Evolutionary conservation across 768 basidiomycete genomes (phyloP).

Genomic region (Termitomyces bulborhizus): DNA sequence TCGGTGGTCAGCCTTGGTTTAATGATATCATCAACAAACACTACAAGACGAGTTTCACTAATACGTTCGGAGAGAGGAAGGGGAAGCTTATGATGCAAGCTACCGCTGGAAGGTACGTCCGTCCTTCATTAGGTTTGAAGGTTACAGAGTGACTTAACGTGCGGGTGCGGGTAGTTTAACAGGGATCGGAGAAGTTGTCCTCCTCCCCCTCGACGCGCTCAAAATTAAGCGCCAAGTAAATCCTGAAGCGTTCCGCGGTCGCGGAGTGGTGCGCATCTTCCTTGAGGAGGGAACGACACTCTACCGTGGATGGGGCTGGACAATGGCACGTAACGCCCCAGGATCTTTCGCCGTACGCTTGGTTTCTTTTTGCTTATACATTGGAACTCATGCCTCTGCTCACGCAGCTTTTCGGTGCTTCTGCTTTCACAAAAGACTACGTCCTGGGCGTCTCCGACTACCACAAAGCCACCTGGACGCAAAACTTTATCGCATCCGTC

Average conservation of each 20-base stretch:
- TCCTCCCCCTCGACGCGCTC: conserved; percentile 93
- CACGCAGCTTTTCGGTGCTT: conserved; percentile 91
- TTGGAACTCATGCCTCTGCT: background rate
- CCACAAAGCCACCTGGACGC: conserved; percentile 90
- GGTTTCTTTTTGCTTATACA: background rate
- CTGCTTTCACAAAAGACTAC: conserved; percentile 92
- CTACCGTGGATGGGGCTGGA: conserved; percentile 99
- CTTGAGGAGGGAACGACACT: conserved; percentile 87
- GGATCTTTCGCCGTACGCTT: conserved; percentile 84
- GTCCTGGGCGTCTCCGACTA: conserved; percentile 85
- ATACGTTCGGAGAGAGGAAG: conserved; percentile 86
- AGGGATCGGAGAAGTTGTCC: conserved; percentile 94
- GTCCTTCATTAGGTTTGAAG: background rate
- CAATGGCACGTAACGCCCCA: conserved; percentile 95
- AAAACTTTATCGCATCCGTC: conserved; percentile 96
- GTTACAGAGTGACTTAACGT: background rate
- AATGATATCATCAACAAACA: conserved; percentile 83
- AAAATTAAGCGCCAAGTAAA: conserved; percentile 99
- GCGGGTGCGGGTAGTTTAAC: conserved; percentile 40
- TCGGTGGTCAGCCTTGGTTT: conserved; percentile 97
- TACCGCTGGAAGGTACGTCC: conserved; percentile 77
- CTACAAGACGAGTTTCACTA: conserved; percentile 78
- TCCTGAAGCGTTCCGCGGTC: conserved; percentile 95
- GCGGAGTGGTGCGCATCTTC: conserved; percentile 85
- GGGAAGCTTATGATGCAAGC: conserved; percentile 97